Conservation (phyloP, 2,329 filamentous ascomycete genomes). For the Pyrenochaeta sp. region DNA sequence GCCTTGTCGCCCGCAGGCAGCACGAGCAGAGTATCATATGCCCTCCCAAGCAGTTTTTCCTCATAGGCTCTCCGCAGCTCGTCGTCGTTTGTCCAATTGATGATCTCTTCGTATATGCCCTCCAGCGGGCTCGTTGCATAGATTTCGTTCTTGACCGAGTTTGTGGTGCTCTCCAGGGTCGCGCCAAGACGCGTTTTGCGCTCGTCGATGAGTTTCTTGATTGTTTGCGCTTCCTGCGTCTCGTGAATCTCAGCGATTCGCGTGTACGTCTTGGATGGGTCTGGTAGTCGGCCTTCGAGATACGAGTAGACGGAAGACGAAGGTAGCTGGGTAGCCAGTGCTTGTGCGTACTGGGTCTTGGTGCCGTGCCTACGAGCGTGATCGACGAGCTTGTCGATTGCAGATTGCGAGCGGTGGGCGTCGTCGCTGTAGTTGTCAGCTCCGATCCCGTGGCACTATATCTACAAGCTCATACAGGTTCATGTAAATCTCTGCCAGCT, state of each 20-base stretch:
- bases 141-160: slow-evolving; percentile 88
- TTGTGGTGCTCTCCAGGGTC: slow-evolving; percentile 80
- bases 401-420: slow-evolving; percentile 64
- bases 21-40: slow-evolving; percentile 78
- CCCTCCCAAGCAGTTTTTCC: slow-evolving; percentile 85
- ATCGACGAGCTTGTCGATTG: slow-evolving; percentile 80
- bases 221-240: slow-evolving; percentile 83
- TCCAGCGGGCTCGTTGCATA: slow-evolving; percentile 80
- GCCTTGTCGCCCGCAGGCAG: slow-evolving; percentile 73
- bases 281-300: slow-evolving; percentile 83
- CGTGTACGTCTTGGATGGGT: slow-evolving; percentile 81
- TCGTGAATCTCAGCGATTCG: slow-evolving; percentile 85
- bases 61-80: slow-evolving; percentile 84
- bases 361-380: slow-evolving; percentile 78
- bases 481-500: slow-evolving; percentile 77
- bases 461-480: slow-evolving; percentile 37
- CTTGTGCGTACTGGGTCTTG: slow-evolving; percentile 75
- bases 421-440: slow-evolving; percentile 60
- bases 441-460: not conserved
- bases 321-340: slow-evolving; percentile 79
- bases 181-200: slow-evolving; percentile 87
- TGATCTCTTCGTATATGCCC: slow-evolving; percentile 79
- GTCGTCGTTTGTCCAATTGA: slow-evolving; percentile 91
- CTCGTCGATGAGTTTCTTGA: slow-evolving; percentile 90
- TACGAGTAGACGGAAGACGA: slow-evolving; percentile 80